phyloP scores from a whole-genome alignment of 306 rosid genomes.

The Neltuma alba region DNA sequence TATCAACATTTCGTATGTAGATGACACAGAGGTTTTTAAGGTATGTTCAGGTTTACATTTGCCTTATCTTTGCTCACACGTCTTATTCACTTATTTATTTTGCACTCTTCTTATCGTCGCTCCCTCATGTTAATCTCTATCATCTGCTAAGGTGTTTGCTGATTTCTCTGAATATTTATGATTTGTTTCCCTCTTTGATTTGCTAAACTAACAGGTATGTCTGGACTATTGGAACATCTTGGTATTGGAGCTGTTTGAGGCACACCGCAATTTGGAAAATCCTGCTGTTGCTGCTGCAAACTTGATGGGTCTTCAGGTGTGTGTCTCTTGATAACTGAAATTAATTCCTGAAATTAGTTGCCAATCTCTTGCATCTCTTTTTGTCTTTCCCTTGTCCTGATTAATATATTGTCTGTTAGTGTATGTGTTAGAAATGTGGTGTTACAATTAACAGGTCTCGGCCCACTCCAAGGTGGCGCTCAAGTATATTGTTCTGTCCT shows the following conservation, averaged over 20 bases:
- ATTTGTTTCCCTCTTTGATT: conserved; percentile 4
- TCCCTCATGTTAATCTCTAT: not conserved
- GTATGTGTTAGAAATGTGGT: not conserved
- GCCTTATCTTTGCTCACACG: not conserved
- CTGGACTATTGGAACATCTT: conserved; percentile 96
- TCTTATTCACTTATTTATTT: not conserved
- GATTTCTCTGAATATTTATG: not conserved
- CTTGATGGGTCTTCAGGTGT: conserved; percentile 61
- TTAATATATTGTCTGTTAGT: not conserved
- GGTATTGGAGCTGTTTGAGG: conserved; percentile 71
- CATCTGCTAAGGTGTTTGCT: conserved; percentile 8
- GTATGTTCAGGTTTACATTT: conserved; percentile 37
- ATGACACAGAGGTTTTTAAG: conserved; percentile 97
- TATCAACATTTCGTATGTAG: conserved; percentile 90
- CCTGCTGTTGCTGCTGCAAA: conserved; percentile 47
- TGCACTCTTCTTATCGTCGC: not conserved
- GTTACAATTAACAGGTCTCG: not conserved
- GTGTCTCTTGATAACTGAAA: conserved; percentile 59
- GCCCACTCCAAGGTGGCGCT: not conserved
- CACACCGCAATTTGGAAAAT: conserved; percentile 46
- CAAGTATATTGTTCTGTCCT: not conserved
- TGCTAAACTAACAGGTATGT: conserved; percentile 70
- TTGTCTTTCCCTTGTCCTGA: not conserved
- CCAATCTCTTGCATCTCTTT: not conserved
- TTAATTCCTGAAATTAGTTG: not conserved